Evolutionary conservation across 768 basidiomycete species (phyloP).

Genomic region (Pulveroboletus sp.): DNA sequence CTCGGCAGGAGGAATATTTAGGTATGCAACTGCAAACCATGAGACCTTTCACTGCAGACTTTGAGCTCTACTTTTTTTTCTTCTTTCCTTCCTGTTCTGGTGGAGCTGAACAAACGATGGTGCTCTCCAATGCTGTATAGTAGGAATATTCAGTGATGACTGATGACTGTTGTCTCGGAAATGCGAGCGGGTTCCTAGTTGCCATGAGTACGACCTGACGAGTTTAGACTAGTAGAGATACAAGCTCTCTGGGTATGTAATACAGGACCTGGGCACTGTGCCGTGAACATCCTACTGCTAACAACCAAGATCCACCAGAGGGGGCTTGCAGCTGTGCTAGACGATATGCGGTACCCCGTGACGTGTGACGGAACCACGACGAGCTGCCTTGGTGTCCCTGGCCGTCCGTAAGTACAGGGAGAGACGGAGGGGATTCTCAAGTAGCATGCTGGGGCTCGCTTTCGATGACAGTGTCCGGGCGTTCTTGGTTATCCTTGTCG

Average conservation of each 20-base stretch:
- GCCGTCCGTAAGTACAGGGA: too few relatives aligned
- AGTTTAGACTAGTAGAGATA: not conserved
- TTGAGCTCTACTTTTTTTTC: too few relatives aligned
- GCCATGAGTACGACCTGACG: not conserved
- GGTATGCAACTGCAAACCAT: too few relatives aligned
- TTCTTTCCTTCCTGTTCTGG: too few relatives aligned
- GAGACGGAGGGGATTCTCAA: not conserved
- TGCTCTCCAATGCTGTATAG: not conserved
- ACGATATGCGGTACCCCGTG: not conserved
- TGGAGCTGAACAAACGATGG: too few relatives aligned
- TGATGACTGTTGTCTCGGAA: not conserved
- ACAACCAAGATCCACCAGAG: not conserved
- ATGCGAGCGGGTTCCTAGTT: not conserved
- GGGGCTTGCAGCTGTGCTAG: not conserved
- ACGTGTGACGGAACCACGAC: too few relatives aligned
- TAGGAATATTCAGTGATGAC: not conserved
- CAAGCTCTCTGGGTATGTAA: not conserved
- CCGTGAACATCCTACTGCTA: not conserved
- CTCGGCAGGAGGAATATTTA: too few relatives aligned
- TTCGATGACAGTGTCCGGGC: not conserved
- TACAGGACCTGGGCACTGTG: not conserved
- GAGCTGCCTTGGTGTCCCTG: too few relatives aligned
- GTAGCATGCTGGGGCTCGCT: not conserved
- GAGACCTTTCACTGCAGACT: too few relatives aligned
- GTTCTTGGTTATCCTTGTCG: conserved; percentile 3